phyloP scores from a whole-genome alignment of 768 basidiomycete species.

The Amanita thiersii region DNA sequence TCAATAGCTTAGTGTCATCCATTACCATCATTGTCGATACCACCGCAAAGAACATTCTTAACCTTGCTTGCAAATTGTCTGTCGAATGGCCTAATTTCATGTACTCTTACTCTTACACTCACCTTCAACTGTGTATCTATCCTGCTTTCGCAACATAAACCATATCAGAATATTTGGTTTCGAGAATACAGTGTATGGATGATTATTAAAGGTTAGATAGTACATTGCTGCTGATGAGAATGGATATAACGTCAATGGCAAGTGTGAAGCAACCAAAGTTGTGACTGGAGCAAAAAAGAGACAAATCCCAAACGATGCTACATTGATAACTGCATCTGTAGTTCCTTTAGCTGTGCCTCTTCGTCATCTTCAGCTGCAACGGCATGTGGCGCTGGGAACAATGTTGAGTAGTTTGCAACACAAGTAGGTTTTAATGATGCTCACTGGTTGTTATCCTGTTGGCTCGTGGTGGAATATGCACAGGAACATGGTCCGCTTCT shows the following conservation, averaged over 20 bases:
- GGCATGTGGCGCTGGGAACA: constrained; percentile 19
- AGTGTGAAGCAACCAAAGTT: constrained; percentile 13
- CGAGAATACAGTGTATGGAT: constrained; percentile 5
- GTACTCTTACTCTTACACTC: constrained; percentile 13
- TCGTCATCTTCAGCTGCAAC: constrained; percentile 80
- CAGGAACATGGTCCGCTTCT: constrained; percentile 84
- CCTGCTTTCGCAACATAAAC: constrained; percentile 10
- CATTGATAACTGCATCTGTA: constrained; percentile 87
- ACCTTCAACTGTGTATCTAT: constrained; percentile 9
- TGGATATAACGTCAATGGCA: constrained; percentile 1
- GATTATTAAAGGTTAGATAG: constrained; percentile 19
- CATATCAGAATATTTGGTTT: constrained; percentile 4
- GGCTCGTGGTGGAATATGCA: constrained; percentile 67
- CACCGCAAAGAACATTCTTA: constrained; percentile 9
- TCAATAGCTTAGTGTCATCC: constrained; percentile 3
- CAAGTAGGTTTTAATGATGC: not conserved
- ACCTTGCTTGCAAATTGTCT: constrained; percentile 7
- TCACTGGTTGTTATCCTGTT: constrained; percentile 3
- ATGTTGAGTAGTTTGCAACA: not conserved
- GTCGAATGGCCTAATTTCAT: constrained; percentile 12
- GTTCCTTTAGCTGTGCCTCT: constrained; percentile 77
- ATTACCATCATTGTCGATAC: constrained; percentile 10
- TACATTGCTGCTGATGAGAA: constrained; percentile 15
- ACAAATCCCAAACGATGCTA: constrained; percentile 22
- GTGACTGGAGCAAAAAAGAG: constrained; percentile 13